Conservation (phyloP, 257 asterid species). For the Anisodus acutangulus region DNA sequence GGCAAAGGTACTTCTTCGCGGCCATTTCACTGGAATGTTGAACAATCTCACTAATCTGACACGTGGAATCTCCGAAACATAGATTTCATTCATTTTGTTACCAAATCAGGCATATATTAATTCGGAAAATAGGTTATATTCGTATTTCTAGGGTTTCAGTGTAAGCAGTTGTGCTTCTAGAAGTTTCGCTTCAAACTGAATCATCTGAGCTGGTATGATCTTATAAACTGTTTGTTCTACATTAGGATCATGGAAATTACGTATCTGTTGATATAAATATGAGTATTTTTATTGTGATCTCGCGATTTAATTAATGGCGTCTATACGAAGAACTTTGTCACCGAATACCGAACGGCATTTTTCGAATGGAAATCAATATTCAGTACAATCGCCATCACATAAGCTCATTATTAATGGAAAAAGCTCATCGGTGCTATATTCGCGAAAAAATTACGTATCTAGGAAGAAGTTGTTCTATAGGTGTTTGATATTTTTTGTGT, state of each 20-base stretch:
- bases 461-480: conserved; percentile 64
- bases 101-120: not conserved
- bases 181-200: conserved; percentile 3
- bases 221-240: not conserved
- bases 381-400: conserved; percentile 64
- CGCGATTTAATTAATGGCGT: conserved; percentile 58
- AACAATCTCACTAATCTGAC: not conserved
- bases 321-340: conserved; percentile 86
- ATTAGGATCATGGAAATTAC: not conserved
- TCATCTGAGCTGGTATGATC: conserved; percentile 22
- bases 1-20: not conserved
- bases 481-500: conserved; percentile 65
- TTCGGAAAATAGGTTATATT: not conserved
- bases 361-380: conserved; percentile 59
- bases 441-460: conserved; percentile 57
- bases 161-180: not conserved
- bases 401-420: conserved; percentile 60
- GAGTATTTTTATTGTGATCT: not conserved
- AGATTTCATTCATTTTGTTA: not conserved
- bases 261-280: conserved; percentile 13
- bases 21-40: not conserved
- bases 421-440: conserved; percentile 54
- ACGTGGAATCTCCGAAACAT: not conserved
- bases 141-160: conserved; percentile 3
- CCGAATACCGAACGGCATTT: conserved; percentile 77